A percentile compares a stretch with the other conserved stretches of the same genome.
Conservation (phyloP, 176 grass and related monocot genomes). For the Raddia distichophylla region DNA sequence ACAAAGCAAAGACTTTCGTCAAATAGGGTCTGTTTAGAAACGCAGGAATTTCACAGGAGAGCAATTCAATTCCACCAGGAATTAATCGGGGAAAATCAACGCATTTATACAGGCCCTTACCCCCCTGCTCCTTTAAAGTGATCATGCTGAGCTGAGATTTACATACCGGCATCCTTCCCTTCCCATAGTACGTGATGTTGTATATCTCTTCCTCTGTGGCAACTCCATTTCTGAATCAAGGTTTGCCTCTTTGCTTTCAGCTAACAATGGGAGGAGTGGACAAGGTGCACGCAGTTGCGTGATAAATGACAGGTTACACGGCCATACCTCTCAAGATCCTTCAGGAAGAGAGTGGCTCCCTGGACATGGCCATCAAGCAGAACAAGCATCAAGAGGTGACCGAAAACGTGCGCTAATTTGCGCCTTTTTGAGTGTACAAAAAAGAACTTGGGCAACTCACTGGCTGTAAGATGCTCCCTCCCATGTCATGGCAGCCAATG, state of each 20-base stretch:
- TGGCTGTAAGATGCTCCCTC: conserved; percentile 88
- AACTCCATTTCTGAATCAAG: conserved; percentile 70
- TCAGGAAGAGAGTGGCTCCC: conserved; percentile 87
- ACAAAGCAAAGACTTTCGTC: not conserved
- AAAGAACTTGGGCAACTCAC: conserved; percentile 47
- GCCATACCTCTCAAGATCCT: conserved; percentile 83
- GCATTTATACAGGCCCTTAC: too few relatives aligned
- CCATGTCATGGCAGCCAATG: conserved; percentile 94
- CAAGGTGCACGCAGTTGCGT: not conserved
- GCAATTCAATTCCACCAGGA: too few relatives aligned
- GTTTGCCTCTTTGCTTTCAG: conserved; percentile 2
- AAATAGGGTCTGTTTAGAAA: not conserved
- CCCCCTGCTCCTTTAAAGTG: not conserved
- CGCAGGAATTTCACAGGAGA: too few relatives aligned
- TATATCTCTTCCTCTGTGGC: conserved; percentile 78
- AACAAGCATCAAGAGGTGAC: conserved; percentile 18
- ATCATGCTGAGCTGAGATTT: not conserved
- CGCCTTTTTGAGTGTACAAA: not conserved
- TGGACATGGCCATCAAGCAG: conserved; percentile 40
- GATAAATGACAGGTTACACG: not conserved
- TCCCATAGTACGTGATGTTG: conserved; percentile 88
- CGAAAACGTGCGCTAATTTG: not conserved
- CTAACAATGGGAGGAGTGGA: not conserved
- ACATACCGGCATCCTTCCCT: conserved; percentile 87
- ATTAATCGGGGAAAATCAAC: too few relatives aligned